These are phyloP conservation scores for Juglanconis sp. DNA, from an alignment of 2,329 filamentous ascomycete genomes.

Conservation along the genomic window DNA sequence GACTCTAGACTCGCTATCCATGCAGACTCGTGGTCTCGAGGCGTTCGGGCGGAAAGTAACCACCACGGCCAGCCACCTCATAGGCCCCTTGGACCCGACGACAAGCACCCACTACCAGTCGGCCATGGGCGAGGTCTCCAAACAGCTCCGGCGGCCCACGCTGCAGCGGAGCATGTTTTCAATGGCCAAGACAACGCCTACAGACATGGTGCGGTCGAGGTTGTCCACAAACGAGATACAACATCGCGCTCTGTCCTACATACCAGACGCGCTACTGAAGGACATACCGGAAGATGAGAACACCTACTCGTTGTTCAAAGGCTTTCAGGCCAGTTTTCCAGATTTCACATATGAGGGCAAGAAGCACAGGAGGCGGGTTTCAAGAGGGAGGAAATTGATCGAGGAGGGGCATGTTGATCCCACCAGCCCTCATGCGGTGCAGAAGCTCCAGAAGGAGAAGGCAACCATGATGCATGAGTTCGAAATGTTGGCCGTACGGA, in stretches of 20 bases:
- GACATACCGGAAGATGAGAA: constrained; percentile 87
- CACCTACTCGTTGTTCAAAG: constrained; percentile 90
- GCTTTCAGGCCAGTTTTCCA: constrained; percentile 87
- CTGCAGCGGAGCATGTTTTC: constrained; percentile 89
- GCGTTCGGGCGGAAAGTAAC: constrained; percentile 93
- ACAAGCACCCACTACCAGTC: constrained; percentile 70
- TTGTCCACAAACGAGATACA: constrained; percentile 91
- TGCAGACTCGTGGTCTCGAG: constrained; percentile 80
- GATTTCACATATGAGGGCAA: constrained; percentile 66
- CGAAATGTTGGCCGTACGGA: constrained; percentile 86
- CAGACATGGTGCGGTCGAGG: constrained; percentile 86
- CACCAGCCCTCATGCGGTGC: constrained; percentile 64
- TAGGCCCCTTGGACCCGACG: constrained; percentile 62
- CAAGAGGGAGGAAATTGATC: constrained; percentile 73
- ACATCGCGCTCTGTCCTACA: constrained; percentile 81
- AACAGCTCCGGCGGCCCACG: constrained; percentile 77
- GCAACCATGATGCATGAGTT: constrained; percentile 77
- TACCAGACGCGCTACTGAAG: constrained; percentile 83
- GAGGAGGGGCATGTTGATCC: constrained; percentile 55
- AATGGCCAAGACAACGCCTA: constrained; percentile 86
- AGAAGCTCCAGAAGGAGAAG: constrained; percentile 76
- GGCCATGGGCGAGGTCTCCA: constrained; percentile 85
- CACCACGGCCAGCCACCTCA: constrained; percentile 86
- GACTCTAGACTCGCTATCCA: constrained; percentile 11
- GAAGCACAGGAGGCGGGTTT: constrained; percentile 67